Evolutionary conservation across 2,329 filamentous ascomycete species (phyloP).

Genomic region (Microdochium paspali): DNA sequence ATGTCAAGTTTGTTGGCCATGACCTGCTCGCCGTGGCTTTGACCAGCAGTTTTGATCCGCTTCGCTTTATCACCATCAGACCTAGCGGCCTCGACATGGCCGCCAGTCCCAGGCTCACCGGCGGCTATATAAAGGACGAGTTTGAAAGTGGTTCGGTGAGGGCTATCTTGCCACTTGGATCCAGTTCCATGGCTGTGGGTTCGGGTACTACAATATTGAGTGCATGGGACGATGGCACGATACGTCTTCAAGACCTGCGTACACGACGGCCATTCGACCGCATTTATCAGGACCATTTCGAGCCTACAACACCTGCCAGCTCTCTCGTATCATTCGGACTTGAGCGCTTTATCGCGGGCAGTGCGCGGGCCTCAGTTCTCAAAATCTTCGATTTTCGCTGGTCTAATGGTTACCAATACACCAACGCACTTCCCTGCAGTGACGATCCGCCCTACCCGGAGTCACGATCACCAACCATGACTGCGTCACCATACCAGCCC

Average conservation of each 20-base stretch:
- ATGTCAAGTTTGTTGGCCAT: conserved; percentile 34
- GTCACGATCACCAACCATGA: conserved; percentile 15
- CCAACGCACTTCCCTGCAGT: conserved; percentile 35
- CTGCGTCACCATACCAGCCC: conserved; percentile 7
- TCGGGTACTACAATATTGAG: conserved; percentile 34
- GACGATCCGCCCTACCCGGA: conserved; percentile 22
- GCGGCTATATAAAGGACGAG: conserved; percentile 13
- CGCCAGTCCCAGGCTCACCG: conserved; percentile 21
- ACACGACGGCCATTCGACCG: conserved; percentile 35
- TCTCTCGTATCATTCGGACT: conserved; percentile 38
- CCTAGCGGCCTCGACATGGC: conserved; percentile 32
- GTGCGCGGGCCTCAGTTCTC: conserved; percentile 29
- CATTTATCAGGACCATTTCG: conserved; percentile 43
- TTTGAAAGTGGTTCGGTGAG: conserved; percentile 25
- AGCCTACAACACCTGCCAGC: conserved; percentile 34
- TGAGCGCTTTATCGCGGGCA: conserved; percentile 41
- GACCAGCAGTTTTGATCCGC: conserved; percentile 28
- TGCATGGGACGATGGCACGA: conserved; percentile 44
- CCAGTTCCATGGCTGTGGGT: conserved; percentile 18
- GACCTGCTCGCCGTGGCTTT: conserved; percentile 35
- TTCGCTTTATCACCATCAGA: conserved; percentile 35
- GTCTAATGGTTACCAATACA: conserved; percentile 36
- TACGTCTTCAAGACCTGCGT: conserved; percentile 39
- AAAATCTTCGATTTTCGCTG: conserved; percentile 47
- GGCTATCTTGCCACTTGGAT: conserved; percentile 34